Conservation (phyloP, 257 asterid species). For the Leonotis leonurus region DNA sequence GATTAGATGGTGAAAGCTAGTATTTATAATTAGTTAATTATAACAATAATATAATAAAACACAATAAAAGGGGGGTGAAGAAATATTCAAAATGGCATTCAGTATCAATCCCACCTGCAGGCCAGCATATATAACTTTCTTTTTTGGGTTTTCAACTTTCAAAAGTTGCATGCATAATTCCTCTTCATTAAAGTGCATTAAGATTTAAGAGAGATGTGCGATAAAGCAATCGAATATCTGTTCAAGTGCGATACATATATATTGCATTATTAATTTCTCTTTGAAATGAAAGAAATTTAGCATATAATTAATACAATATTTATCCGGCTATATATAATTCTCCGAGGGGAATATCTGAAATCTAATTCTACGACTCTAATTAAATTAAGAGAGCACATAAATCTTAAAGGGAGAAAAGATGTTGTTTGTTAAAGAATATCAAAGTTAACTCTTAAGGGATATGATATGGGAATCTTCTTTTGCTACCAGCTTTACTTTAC, state of each 20-base stretch:
- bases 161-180: conserved; percentile 86
- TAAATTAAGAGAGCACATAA: conserved; percentile 36
- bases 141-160: conserved; percentile 43
- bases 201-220: conserved; percentile 14
- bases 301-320: conserved; percentile 20
- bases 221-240: conserved; percentile 57
- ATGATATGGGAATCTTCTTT: conserved; percentile 66
- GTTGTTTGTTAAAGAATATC: conserved; percentile 39
- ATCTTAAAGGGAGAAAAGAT: conserved; percentile 38
- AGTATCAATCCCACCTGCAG: conserved; percentile 58
- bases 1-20: conserved; percentile 11
- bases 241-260: conserved; percentile 40
- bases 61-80: conserved; percentile 26
- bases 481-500: conserved; percentile 87
- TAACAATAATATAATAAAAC: neutral
- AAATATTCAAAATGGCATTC: conserved; percentile 56
- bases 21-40: neutral
- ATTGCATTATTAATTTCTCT: too few relatives aligned
- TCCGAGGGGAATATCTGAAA: conserved; percentile 65
- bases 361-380: conserved; percentile 56
- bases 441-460: conserved; percentile 33
- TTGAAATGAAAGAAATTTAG: conserved; percentile 31
- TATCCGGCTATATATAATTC: conserved; percentile 12
- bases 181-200: conserved; percentile 27
- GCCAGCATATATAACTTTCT: conserved; percentile 41